Percentiles rank a stretch among this genome's conserved stretches.
These are phyloP conservation scores for Discostella pseudostelligera DNA, from an alignment of 108 stramenopile genomes.

Conservation along the genomic window DNA sequence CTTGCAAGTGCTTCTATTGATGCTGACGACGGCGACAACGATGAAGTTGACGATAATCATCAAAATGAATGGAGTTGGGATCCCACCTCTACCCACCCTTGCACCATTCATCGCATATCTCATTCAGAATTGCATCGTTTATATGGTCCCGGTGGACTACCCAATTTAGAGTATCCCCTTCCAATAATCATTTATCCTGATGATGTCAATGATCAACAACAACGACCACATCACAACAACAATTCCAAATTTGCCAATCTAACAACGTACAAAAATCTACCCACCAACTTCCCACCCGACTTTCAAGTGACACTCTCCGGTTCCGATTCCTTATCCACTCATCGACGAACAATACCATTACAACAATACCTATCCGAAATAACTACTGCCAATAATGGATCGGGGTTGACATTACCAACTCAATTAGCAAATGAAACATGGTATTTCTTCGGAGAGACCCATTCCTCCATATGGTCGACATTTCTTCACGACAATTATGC, in stretches of 20 bases:
- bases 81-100: constrained; percentile 60
- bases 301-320: constrained; percentile 79
- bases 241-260: constrained; percentile 53
- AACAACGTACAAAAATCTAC: constrained; percentile 50
- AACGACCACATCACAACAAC: not conserved
- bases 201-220: constrained; percentile 1
- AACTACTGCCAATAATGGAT: constrained; percentile 13
- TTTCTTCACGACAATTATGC: constrained; percentile 47
- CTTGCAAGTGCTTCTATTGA: not conserved
- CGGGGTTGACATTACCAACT: constrained; percentile 53
- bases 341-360: constrained; percentile 63
- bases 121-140: constrained; percentile 30
- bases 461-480: constrained; percentile 59
- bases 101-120: constrained; percentile 60
- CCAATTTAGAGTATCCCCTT: constrained; percentile 49
- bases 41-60: not conserved
- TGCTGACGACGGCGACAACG: not conserved
- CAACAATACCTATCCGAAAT: constrained; percentile 64
- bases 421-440: constrained; percentile 78
- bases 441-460: constrained; percentile 89
- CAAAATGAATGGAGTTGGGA: constrained; percentile 57
- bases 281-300: constrained; percentile 47
- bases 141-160: constrained; percentile 50
- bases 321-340: constrained; percentile 75
- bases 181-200: constrained; percentile 58